Evolutionary conservation across 2,329 filamentous ascomycete species (phyloP).

Genomic region (Neurospora crassa): DNA sequence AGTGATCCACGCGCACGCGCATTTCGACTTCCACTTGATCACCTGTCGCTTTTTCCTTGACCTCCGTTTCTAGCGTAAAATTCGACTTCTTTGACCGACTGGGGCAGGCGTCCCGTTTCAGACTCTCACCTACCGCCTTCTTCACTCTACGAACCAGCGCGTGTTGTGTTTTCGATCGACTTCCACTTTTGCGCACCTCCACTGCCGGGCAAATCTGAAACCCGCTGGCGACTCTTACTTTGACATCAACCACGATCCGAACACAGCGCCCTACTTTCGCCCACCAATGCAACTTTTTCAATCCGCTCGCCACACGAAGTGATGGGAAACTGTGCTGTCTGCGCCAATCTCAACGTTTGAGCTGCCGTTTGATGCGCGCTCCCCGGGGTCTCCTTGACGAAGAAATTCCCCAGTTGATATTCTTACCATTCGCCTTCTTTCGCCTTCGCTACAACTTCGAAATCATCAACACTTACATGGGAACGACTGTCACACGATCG

Average conservation of each 20-base stretch:
- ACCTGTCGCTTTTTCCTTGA: neutral
- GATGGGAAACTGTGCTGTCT: slow-evolving; percentile 7
- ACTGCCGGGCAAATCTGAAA: neutral
- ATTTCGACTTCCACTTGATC: neutral
- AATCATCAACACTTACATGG: slow-evolving; percentile 4
- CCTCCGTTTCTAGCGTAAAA: neutral
- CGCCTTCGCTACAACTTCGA: neutral
- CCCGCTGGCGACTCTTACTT: neutral
- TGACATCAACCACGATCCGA: neutral
- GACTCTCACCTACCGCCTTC: neutral
- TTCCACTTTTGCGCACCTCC: neutral
- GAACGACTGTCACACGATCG: neutral
- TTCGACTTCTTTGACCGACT: neutral
- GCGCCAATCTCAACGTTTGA: slow-evolving; percentile 4
- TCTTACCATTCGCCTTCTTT: neutral
- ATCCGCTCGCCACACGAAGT: neutral
- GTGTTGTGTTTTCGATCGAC: neutral
- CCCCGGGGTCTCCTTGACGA: neutral
- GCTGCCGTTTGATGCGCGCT: slow-evolving; percentile 5
- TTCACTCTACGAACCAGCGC: neutral
- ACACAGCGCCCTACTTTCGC: neutral
- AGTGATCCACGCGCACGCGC: neutral
- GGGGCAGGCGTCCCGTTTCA: neutral
- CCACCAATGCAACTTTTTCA: neutral
- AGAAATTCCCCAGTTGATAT: neutral